These are phyloP conservation scores for Clonostachys chloroleuca DNA, from an alignment of 2,329 filamentous ascomycete species.

Conservation along the genomic window DNA sequence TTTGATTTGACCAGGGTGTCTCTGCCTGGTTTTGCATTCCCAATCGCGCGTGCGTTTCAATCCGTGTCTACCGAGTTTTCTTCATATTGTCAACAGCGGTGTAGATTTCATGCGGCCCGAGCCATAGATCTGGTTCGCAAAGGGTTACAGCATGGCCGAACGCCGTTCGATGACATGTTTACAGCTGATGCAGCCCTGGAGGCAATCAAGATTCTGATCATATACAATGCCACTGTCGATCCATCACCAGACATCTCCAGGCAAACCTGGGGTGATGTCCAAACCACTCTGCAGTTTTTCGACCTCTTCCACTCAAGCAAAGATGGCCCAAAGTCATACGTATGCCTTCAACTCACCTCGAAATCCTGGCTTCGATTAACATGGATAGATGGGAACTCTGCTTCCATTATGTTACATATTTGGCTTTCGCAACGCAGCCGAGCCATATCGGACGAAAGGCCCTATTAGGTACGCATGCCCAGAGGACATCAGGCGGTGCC, in stretches of 20 bases:
- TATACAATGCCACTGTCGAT: slow-evolving; percentile 13
- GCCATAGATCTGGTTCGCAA: slow-evolving; percentile 10
- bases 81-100: slow-evolving; percentile 10
- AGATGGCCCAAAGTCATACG: slow-evolving; percentile 8
- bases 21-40: slow-evolving; percentile 16
- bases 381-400: slow-evolving; percentile 5
- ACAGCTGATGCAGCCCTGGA: slow-evolving; percentile 13
- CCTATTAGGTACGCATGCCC: neutral
- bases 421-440: slow-evolving; percentile 11
- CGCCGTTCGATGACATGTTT: slow-evolving; percentile 13
- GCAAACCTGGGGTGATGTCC: slow-evolving; percentile 10
- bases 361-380: neutral
- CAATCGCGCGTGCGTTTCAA: slow-evolving; percentile 12
- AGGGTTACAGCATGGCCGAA: slow-evolving; percentile 6
- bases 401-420: slow-evolving; percentile 11
- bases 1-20: slow-evolving; percentile 14
- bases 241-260: slow-evolving; percentile 8
- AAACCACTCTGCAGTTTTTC: slow-evolving; percentile 10
- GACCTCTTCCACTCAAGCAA: slow-evolving; percentile 7
- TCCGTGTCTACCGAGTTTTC: slow-evolving; percentile 10
- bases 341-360: neutral
- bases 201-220: slow-evolving; percentile 16
- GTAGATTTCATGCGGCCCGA: slow-evolving; percentile 12
- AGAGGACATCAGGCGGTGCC: neutral
- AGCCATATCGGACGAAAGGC: slow-evolving; percentile 4